These are phyloP conservation scores for Cyclanthera cordifolia DNA, from an alignment of 306 rosid species.

Conservation along the genomic window DNA sequence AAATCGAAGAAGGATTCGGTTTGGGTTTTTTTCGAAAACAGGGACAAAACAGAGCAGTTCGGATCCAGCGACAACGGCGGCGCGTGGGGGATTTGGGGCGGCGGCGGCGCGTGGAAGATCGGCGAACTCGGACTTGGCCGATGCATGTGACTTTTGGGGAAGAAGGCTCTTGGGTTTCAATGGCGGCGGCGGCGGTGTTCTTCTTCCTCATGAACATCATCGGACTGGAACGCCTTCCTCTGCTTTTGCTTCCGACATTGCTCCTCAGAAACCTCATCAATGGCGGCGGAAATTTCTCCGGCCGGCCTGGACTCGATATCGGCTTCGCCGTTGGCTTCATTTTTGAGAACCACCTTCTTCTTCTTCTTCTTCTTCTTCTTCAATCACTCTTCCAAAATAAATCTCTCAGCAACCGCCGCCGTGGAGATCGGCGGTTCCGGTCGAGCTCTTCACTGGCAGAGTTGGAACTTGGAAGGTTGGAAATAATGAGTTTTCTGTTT, in stretches of 20 bases:
- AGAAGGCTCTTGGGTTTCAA: conserved; percentile 80
- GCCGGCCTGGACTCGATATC: conserved; percentile 68
- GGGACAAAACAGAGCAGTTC: conserved; percentile 28
- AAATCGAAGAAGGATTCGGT: conserved; percentile 26
- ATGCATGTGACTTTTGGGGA: conserved; percentile 94
- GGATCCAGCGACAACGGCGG: conserved; percentile 36
- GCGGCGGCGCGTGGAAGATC: not conserved
- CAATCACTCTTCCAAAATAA: too few relatives aligned
- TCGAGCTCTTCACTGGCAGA: not conserved
- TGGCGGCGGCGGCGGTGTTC: conserved; percentile 27
- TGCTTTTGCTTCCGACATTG: conserved; percentile 59
- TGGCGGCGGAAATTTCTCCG: conserved; percentile 83
- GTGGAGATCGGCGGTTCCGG: not conserved
- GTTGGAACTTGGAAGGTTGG: not conserved
- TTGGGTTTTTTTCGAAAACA: conserved; percentile 19
- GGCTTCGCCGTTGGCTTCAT: conserved; percentile 62
- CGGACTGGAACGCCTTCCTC: conserved; percentile 61
- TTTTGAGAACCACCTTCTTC: not conserved
- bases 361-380: not conserved
- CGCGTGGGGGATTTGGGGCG: conserved; percentile 8
- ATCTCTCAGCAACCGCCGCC: not conserved
- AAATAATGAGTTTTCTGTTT: not conserved
- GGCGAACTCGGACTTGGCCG: conserved; percentile 67
- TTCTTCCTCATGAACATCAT: conserved; percentile 63
- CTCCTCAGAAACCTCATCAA: conserved; percentile 70